phyloP scores from a whole-genome alignment of 1,284 basidiomycete species.

The Stereum hirsutum region DNA sequence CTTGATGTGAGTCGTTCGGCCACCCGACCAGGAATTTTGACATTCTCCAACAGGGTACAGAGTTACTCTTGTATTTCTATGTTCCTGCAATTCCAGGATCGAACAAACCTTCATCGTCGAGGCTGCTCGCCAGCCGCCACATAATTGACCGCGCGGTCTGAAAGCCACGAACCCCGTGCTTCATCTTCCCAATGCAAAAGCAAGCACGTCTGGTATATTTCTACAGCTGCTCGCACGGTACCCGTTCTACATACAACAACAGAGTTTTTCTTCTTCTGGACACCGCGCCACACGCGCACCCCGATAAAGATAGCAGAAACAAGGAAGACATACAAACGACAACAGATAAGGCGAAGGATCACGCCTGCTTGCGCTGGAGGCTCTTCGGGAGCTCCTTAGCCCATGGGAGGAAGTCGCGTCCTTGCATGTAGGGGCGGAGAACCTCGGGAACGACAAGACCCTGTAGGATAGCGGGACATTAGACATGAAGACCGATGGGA shows the following conservation, averaged over 20 bases:
- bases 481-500: not conserved
- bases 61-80: no score
- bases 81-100: no score
- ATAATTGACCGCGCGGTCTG: no score
- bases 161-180: no score
- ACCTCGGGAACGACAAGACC: constrained; percentile 86
- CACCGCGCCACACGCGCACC: not conserved
- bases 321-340: not conserved
- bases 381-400: constrained; percentile 77
- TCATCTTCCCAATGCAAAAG: no score
- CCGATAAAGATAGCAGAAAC: not conserved
- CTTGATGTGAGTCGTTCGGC: no score
- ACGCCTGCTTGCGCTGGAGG: constrained; percentile 64
- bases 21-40: no score
- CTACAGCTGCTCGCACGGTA: no score
- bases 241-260: constrained; percentile 1
- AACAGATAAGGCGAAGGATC: not conserved
- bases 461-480: constrained; percentile 25
- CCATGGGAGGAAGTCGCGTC: constrained; percentile 89
- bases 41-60: no score
- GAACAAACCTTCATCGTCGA: no score
- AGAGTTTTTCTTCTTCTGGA: not conserved
- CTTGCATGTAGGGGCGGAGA: constrained; percentile 92
- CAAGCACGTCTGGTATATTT: no score
- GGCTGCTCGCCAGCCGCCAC: no score